Conservation (phyloP, 148 eudicot genomes). For the Talinum fruticosum region DNA sequence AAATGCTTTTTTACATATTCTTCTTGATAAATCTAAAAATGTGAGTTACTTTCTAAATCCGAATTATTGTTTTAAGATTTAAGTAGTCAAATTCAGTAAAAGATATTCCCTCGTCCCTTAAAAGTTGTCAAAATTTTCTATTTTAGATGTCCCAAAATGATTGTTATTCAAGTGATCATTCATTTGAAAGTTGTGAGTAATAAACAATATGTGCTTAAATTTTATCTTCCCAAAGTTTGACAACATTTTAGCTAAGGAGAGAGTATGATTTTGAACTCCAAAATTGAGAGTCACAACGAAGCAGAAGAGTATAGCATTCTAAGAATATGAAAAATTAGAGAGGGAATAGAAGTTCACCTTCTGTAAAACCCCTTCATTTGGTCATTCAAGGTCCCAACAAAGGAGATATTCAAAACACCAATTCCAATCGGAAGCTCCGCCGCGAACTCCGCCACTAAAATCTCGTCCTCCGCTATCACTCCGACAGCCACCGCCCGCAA, state of each 20-base stretch:
- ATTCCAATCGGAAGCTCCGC: constrained; percentile 63
- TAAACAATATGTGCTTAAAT: no score
- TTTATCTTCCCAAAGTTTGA: no score
- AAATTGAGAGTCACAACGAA: background rate
- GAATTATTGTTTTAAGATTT: background rate
- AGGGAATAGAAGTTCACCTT: constrained; percentile 41
- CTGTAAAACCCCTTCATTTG: constrained; percentile 96
- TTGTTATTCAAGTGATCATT: no score
- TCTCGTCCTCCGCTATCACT: constrained; percentile 66
- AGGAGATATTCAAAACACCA: constrained; percentile 59
- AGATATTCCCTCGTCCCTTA: background rate
- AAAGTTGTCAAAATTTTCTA: no score
- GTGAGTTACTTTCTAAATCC: background rate
- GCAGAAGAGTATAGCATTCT: no score
- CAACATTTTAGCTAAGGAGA: no score
- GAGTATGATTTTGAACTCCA: background rate
- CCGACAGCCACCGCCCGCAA: constrained; percentile 48
- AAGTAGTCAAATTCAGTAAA: background rate
- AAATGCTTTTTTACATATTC: background rate
- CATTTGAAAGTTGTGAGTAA: no score
- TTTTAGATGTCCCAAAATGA: no score
- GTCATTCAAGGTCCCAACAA: constrained; percentile 79
- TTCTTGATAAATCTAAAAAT: background rate
- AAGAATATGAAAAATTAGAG: no score
- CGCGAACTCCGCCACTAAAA: constrained; percentile 67